Conservation (phyloP, 2,329 filamentous ascomycete species). For the Pseudogymnoascus sp. region DNA sequence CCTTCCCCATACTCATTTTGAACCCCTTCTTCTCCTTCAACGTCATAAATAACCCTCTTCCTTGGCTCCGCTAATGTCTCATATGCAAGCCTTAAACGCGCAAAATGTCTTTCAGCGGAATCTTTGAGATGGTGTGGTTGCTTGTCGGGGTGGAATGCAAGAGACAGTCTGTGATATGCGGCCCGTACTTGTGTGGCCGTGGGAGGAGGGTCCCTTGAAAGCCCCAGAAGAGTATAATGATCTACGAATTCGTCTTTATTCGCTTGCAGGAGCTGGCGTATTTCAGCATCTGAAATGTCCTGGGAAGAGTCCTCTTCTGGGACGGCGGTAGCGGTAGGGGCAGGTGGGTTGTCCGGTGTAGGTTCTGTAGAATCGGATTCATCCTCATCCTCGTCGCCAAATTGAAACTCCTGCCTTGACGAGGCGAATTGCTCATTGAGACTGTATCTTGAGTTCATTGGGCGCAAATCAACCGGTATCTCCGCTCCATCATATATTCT, state of each 20-base stretch:
- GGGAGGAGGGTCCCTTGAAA: constrained; percentile 33
- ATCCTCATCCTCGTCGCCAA: constrained; percentile 6
- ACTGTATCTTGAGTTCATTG: constrained; percentile 10
- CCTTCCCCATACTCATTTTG: constrained; percentile 29
- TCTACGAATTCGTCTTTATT: constrained; percentile 22
- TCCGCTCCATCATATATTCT: not conserved
- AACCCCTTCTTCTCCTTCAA: constrained; percentile 35
- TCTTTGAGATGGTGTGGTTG: constrained; percentile 33
- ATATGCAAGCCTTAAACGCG: constrained; percentile 34
- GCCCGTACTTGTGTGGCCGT: constrained; percentile 35
- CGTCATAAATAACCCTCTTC: constrained; percentile 37
- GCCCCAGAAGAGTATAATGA: constrained; percentile 36
- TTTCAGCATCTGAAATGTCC: constrained; percentile 9
- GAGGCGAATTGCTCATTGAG: constrained; percentile 12
- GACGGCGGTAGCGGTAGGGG: not conserved
- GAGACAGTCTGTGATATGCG: constrained; percentile 35
- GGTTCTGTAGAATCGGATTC: not conserved
- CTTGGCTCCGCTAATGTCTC: constrained; percentile 34
- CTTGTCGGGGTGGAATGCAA: constrained; percentile 40
- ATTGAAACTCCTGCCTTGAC: constrained; percentile 10
- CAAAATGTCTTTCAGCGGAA: constrained; percentile 32
- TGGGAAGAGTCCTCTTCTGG: not conserved
- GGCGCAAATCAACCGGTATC: constrained; percentile 7
- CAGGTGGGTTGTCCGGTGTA: not conserved
- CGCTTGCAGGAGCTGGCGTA: constrained; percentile 5